Conservation (phyloP, 805 yeast species). For the Lipomyces yamadae region DNA sequence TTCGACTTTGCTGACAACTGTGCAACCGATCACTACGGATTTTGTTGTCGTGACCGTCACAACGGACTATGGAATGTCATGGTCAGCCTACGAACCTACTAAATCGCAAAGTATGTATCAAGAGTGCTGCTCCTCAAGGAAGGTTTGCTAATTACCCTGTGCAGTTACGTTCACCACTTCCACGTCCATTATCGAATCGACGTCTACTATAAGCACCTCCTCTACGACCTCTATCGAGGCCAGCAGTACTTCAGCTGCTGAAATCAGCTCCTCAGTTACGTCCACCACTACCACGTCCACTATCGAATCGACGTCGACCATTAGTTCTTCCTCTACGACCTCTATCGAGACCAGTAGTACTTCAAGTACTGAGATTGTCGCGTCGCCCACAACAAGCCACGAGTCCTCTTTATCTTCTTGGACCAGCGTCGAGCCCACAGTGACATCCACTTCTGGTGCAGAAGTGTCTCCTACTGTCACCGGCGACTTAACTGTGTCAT, state of each 20-base stretch:
- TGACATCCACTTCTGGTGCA: slow-evolving; percentile 38
- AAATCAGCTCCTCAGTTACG: background rate
- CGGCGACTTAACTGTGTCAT: slow-evolving; percentile 14
- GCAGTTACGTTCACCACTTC: background rate
- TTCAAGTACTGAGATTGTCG: slow-evolving; percentile 2
- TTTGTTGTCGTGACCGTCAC: background rate
- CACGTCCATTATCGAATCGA: background rate
- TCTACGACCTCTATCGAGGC: background rate
- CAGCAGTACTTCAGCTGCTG: slow-evolving; percentile 6
- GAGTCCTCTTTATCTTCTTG: slow-evolving; percentile 42
- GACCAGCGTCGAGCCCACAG: slow-evolving; percentile 22
- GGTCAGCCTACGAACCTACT: background rate
- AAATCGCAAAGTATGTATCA: background rate
- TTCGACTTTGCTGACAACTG: background rate
- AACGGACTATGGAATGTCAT: background rate
- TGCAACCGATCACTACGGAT: background rate
- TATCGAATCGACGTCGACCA: background rate
- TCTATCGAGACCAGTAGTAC: background rate
- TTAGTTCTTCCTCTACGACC: background rate
- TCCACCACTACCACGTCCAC: background rate
- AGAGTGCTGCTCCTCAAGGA: background rate
- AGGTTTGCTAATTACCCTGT: background rate
- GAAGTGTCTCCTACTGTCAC: slow-evolving; percentile 36
- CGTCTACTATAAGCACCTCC: background rate
- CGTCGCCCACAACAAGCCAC: no score